These are phyloP conservation scores for Clonostachys rosea DNA, from an alignment of 2,329 filamentous ascomycete species.

Conservation along the genomic window DNA sequence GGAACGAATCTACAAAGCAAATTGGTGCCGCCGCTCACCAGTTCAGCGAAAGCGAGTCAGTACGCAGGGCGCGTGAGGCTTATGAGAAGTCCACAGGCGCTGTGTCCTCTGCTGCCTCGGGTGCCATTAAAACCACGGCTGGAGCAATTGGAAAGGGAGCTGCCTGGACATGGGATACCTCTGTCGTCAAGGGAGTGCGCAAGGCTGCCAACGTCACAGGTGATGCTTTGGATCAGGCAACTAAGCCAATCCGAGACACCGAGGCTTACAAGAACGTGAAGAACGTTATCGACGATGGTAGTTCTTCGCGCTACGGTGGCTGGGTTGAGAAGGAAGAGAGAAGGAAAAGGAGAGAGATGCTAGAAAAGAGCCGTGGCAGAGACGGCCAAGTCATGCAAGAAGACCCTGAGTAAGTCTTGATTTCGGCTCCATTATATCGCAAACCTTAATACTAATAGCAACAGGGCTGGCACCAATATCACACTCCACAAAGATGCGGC, in stretches of 20 bases:
- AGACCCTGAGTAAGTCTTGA: conserved; percentile 72
- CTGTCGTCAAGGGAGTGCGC: conserved; percentile 85
- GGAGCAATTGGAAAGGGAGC: conserved; percentile 86
- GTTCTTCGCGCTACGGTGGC: conserved; percentile 90
- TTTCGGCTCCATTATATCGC: not conserved
- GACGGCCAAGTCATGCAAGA: conserved; percentile 65
- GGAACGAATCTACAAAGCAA: conserved; percentile 98
- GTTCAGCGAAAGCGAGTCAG: conserved; percentile 88
- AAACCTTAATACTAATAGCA: conserved; percentile 17
- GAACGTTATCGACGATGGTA: conserved; percentile 94
- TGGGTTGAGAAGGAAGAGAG: conserved; percentile 97
- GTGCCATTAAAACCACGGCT: conserved; percentile 80
- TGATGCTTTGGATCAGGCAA: conserved; percentile 87
- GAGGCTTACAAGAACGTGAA: conserved; percentile 94
- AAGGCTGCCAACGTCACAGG: conserved; percentile 83
- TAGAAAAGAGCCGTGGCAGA: conserved; percentile 57
- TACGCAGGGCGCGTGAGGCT: conserved; percentile 78
- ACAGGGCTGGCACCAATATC: conserved; percentile 86
- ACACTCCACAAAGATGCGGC: conserved; percentile 95
- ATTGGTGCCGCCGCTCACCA: conserved; percentile 84
- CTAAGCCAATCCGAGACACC: conserved; percentile 87
- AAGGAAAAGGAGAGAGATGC: conserved; percentile 68
- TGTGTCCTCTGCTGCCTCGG: conserved; percentile 72
- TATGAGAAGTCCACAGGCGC: conserved; percentile 84
- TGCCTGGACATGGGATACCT: conserved; percentile 95